Evolutionary conservation across 2,329 filamentous ascomycete species (phyloP).

Genomic region (Intubia oerlemansii): DNA sequence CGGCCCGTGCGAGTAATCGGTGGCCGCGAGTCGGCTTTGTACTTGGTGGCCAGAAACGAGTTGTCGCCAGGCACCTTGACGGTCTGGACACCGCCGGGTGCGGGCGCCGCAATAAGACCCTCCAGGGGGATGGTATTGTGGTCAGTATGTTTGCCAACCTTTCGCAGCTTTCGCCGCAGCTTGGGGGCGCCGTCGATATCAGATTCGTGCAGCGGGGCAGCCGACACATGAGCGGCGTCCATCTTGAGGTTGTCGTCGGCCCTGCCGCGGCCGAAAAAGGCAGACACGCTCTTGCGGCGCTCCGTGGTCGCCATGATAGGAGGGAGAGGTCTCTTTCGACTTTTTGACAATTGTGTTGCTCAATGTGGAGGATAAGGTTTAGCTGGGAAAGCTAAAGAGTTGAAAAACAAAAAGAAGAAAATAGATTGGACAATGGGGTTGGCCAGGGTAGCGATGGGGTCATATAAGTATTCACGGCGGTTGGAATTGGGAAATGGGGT

Average conservation of each 20-base stretch:
- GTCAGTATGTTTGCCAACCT: conserved; percentile 10
- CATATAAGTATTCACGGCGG: not conserved
- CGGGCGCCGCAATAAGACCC: not conserved
- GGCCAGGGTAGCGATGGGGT: not conserved
- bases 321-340: no score
- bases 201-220: no score
- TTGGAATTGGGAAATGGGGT: no score
- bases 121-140: no score
- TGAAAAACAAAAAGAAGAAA: no score
- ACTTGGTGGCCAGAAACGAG: conserved; percentile 4
- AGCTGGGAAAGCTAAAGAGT: no score
- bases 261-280: conserved; percentile 7
- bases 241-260: conserved; percentile 1
- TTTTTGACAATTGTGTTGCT: no score
- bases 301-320: conserved; percentile 6
- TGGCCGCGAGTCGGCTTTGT: conserved; percentile 1
- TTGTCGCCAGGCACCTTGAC: conserved; percentile 4
- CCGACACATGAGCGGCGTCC: not conserved
- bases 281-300: conserved; percentile 7
- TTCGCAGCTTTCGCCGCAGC: conserved; percentile 15
- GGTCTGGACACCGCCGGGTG: conserved; percentile 2
- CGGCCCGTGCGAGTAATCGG: no score
- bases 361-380: no score
- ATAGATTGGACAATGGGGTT: not conserved
- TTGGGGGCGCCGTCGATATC: no score